Conservation (phyloP, 345 rosid genomes). For the Trapa incisa region DNA sequence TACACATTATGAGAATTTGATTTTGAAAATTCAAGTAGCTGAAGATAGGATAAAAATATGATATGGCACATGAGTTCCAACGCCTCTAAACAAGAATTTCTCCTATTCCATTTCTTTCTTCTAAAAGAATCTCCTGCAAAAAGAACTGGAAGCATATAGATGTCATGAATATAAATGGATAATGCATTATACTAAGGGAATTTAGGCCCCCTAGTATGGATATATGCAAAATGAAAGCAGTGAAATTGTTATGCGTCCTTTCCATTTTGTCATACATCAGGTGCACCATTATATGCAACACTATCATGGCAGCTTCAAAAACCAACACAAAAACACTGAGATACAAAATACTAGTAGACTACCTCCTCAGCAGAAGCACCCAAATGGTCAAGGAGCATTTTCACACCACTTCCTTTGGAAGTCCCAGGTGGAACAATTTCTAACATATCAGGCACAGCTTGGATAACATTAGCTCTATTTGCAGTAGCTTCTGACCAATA, state of each 20-base stretch:
- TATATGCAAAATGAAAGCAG: neutral
- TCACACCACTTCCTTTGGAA: constrained; percentile 76
- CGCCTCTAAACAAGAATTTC: neutral
- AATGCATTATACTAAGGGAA: neutral
- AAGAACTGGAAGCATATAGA: neutral
- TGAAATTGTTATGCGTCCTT: neutral
- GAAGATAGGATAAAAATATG: neutral
- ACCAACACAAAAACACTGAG: neutral
- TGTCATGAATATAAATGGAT: neutral
- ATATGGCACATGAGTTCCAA: neutral
- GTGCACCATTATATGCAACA: neutral
- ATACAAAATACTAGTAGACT: neutral
- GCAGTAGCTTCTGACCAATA: constrained; percentile 77
- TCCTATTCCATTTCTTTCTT: neutral
- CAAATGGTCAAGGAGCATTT: constrained; percentile 64
- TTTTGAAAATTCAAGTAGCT: neutral
- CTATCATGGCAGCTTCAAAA: neutral
- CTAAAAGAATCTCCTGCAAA: neutral
- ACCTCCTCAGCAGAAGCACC: constrained; percentile 66
- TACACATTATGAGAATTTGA: neutral
- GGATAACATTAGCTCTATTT: constrained; percentile 54
- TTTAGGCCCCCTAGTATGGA: neutral
- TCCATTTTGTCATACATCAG: neutral
- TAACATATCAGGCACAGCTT: constrained; percentile 77
- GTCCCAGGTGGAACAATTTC: constrained; percentile 81